Conservation (phyloP, 169 alveolate genomes). For the Eimeria necatrix region DNA sequence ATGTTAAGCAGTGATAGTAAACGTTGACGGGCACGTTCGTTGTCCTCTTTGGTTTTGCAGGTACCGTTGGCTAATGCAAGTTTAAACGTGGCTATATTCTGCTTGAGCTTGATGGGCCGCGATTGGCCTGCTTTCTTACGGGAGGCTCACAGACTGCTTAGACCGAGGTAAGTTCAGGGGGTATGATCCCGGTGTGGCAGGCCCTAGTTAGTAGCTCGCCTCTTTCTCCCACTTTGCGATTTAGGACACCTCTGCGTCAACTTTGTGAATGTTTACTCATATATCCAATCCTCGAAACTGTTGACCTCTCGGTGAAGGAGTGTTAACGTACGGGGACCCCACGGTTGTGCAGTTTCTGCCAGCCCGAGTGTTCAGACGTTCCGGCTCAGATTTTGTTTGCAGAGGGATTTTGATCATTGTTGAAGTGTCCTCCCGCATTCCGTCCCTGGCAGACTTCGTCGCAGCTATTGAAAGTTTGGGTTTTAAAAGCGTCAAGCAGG, state of each 20-base stretch:
- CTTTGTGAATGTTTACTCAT: no score
- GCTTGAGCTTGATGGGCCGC: constrained; percentile 91
- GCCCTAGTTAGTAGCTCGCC: not conserved
- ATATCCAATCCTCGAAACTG: no score
- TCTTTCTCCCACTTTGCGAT: no score
- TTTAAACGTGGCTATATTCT: constrained; percentile 88
- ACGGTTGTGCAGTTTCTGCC: no score
- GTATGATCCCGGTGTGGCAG: not conserved
- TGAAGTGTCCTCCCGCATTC: constrained; percentile 77
- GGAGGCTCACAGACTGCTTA: constrained; percentile 90
- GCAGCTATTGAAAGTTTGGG: constrained; percentile 72
- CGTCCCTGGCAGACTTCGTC: constrained; percentile 1
- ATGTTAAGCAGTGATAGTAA: no score
- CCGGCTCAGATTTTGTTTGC: not conserved
- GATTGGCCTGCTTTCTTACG: constrained; percentile 91
- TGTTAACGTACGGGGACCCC: no score
- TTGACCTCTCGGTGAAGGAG: no score
- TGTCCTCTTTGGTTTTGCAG: constrained; percentile 55
- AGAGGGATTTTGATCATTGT: constrained; percentile 70
- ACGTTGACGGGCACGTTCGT: no score
- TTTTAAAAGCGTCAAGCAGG: constrained; percentile 32
- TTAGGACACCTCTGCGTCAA: no score
- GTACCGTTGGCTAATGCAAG: constrained; percentile 85
- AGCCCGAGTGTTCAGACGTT: not conserved
- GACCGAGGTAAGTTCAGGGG: constrained; percentile 59